Evolutionary conservation across 352 stramenopile genomes (phyloP), one percentile per base, ranked within the genome.

Genomic region (Aphanomyces astaci): DNA sequence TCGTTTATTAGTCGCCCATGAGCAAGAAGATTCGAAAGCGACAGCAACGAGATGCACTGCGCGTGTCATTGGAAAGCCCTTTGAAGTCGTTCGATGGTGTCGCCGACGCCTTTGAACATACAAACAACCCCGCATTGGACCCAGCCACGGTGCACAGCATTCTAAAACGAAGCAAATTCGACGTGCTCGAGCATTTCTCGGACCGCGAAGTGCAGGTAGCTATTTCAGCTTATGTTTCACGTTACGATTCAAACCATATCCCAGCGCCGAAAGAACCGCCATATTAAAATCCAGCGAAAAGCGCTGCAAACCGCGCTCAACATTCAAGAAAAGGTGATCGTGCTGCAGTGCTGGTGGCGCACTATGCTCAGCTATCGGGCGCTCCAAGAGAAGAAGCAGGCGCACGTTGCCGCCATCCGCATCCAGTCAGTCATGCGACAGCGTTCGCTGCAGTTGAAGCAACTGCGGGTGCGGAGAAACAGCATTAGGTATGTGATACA

Each of bases 1-100:
- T 7, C 45, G 1, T 9, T 22, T 5, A 15, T 9, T 45, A 63
- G 54, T 53, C 60, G 4, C 60, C 60, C 10, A 66, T 66, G 48
- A 56, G 60, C 36, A 53, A 45, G 4, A 66, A 66, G 27, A 66
- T 66, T 32, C 60, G 60, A 24, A 53, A 66, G 36, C 60, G 60
- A n/a, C 60, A 66, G 17, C 17, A n/a, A n/a, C 60, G 48, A 4
- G 60, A 66, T 33, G 60, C 30, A 39, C 40, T 66, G 15, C 43
- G 60, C 4, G 15, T 66, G 24, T 24, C 60, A 28, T 39, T 66
- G 4, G 60, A 66, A 24, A 66, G 17, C 1, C 48, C 60, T 11
- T 22, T n/a, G 7, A 17, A 32, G 19, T 39, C 30, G 15, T 15
- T 39, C 22, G 3, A 27, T 11, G 31, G 15, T 2, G 15, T 27